Conservation (phyloP, 192 early-diverging fungal genomes). For the Entomortierella parvispora region DNA sequence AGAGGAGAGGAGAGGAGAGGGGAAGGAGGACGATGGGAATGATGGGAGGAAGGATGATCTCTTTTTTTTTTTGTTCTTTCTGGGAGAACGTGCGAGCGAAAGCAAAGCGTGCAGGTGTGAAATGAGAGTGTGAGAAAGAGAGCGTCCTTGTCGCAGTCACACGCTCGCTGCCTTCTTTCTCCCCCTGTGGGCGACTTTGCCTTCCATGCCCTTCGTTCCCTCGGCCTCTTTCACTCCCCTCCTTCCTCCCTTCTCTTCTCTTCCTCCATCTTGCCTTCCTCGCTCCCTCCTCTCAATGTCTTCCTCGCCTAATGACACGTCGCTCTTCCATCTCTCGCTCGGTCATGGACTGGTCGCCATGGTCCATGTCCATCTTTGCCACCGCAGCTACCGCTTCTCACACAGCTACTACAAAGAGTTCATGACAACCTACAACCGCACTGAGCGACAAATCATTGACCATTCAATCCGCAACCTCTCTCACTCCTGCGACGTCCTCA, state of each 20-base stretch:
- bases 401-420: neutral
- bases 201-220: no score
- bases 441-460: neutral
- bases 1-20: no score
- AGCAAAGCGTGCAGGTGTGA: neutral
- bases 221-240: no score
- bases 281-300: neutral
- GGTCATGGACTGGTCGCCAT: no score
- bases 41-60: neutral
- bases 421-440: neutral
- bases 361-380: conserved; percentile 26
- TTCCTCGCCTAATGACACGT: conserved; percentile 17
- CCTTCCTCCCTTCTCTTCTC: neutral
- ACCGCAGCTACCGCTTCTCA: conserved; percentile 2
- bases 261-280: neutral
- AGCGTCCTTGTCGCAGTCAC: neutral
- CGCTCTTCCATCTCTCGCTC: no score
- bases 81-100: no score
- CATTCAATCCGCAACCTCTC: neutral
- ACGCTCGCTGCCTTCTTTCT: no score
- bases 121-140: neutral
- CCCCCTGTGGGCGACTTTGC: no score
- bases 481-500: neutral
- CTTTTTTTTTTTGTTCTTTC: no score
- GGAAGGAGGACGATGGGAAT: neutral